Percentiles rank a stretch among this genome's conserved stretches.
Conservation (phyloP, 1,284 basidiomycete species). For the Ganoderma sinense region DNA sequence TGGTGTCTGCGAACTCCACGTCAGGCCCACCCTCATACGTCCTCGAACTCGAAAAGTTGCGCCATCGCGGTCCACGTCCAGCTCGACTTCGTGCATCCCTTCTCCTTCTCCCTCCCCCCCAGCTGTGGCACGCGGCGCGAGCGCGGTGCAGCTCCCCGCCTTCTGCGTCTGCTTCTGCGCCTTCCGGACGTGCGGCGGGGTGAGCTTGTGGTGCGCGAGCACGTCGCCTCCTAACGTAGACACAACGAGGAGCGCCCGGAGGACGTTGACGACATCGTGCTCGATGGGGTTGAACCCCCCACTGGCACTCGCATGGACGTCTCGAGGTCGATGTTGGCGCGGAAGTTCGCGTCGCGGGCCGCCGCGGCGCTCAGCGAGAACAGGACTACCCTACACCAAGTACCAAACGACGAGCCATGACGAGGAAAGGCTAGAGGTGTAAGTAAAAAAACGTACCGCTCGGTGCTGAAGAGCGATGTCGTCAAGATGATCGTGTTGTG, state of each 20-base stretch:
- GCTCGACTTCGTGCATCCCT: too few species aligned
- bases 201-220: too few species aligned
- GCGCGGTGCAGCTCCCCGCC: neutral
- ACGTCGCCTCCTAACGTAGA: constrained; percentile 32
- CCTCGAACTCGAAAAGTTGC: too few species aligned
- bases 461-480: too few species aligned
- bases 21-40: too few species aligned
- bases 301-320: constrained; percentile 40
- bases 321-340: constrained; percentile 34
- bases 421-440: too few species aligned
- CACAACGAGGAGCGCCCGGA: constrained; percentile 41
- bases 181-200: neutral
- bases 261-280: constrained; percentile 35
- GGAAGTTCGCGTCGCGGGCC: constrained; percentile 30
- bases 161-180: neutral
- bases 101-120: neutral
- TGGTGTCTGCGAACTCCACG: too few species aligned
- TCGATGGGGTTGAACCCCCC: constrained; percentile 41
- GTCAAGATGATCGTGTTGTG: constrained; percentile 13
- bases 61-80: too few species aligned
- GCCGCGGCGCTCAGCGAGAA: constrained; percentile 42
- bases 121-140: too few species aligned
- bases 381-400: constrained; percentile 31
- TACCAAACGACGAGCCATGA: too few species aligned
- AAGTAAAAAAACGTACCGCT: too few species aligned